Conservation (phyloP, 1,284 basidiomycete genomes). For the Ustilago cynodontis region DNA sequence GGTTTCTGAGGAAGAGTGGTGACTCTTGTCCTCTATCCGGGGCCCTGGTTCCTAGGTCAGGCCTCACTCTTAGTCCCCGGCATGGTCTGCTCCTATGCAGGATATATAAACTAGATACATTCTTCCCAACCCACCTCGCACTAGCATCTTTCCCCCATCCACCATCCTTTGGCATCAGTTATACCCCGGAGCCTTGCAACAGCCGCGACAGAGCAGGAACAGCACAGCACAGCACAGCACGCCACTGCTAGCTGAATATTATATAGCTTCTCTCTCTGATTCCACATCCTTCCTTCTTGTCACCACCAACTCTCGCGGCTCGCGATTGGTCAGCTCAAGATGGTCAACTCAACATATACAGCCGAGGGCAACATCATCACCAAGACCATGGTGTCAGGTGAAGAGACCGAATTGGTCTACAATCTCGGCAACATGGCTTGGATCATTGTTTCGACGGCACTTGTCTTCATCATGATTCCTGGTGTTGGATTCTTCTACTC, state of each 20-base stretch:
- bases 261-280: not conserved
- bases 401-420: slow-evolving; percentile 42
- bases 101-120: slow-evolving; percentile 10
- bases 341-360: slow-evolving; percentile 52
- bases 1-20: not conserved
- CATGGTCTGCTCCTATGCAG: not conserved
- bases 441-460: slow-evolving; percentile 71
- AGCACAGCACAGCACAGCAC: not conserved
- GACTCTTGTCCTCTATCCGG: slow-evolving; percentile 1
- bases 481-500: slow-evolving; percentile 81
- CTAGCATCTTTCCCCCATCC: not conserved
- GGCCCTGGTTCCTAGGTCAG: slow-evolving; percentile 3
- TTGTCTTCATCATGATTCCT: slow-evolving; percentile 92
- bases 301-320: not conserved
- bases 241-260: slow-evolving; percentile 1
- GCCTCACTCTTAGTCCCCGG: not conserved
- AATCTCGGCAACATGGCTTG: slow-evolving; percentile 74
- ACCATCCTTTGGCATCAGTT: not conserved
- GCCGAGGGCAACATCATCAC: slow-evolving; percentile 38
- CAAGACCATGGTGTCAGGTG: slow-evolving; percentile 15
- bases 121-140: not conserved
- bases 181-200: not conserved
- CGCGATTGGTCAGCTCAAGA: slow-evolving; percentile 11
- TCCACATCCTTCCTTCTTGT: not conserved
- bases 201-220: slow-evolving; percentile 1